phyloP scores from a whole-genome alignment of 495 filamentous ascomycete species.

The Sordaria brevicollis region DNA sequence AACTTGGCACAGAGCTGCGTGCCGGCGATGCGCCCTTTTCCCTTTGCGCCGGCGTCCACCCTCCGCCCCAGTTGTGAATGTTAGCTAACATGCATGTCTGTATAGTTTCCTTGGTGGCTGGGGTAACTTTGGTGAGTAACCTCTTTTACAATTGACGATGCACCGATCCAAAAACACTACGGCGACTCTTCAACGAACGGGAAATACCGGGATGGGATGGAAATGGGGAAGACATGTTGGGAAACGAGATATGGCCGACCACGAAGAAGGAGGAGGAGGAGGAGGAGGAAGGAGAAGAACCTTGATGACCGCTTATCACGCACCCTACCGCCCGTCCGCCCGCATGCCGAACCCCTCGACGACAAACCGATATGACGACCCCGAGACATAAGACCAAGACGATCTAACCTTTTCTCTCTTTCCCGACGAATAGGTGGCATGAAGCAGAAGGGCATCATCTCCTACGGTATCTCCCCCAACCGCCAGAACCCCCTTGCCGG shows the following conservation, averaged over 20 bases:
- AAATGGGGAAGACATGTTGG: background rate
- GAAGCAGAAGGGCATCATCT: constrained; percentile 48
- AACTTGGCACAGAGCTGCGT: background rate
- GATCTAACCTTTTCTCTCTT: constrained; percentile 7
- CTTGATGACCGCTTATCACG: background rate
- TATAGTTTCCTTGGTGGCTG: constrained; percentile 73
- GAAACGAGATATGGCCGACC: background rate
- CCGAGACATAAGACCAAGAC: background rate
- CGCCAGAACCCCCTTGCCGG: constrained; percentile 48
- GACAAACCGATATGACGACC: background rate
- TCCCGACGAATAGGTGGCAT: constrained; percentile 26
- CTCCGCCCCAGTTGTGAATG: background rate
- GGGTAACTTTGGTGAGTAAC: constrained; percentile 71
- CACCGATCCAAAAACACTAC: background rate
- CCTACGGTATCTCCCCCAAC: constrained; percentile 42
- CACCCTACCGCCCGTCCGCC: no score
- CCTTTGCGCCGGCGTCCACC: constrained; percentile 1
- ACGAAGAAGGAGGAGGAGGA: background rate
- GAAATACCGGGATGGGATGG: background rate
- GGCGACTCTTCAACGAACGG: background rate
- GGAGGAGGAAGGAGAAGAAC: background rate
- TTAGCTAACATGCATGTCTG: constrained; percentile 19
- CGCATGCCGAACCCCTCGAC: background rate
- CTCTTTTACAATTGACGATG: background rate
- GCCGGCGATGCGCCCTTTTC: constrained; percentile 4